Base-by-base conservation (phyloP, 2,329 filamentous ascomycete genomes). In the Zalaria obscura region DNA sequence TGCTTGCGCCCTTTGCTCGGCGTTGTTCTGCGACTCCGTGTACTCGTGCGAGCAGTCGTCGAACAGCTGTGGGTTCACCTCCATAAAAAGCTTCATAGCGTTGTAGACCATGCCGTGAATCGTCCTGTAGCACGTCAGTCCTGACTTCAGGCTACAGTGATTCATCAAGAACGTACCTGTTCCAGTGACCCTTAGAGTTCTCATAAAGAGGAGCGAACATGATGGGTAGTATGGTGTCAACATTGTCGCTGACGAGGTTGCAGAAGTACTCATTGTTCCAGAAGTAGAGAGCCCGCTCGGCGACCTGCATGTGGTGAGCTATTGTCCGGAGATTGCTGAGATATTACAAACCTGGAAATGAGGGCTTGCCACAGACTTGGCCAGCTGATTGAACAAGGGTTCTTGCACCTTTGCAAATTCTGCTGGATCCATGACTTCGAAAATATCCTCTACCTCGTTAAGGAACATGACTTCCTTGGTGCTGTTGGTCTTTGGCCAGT, bases 251-350 rank as follows among this genome's bases (percentile, higher is more conserved):
- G 51, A 98, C 91, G 45, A 98, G 72, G 58, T 96, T 98, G 71
- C 91, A 98, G 67, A 98, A 98, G 62, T 98, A 98, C 62, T 98
- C 91, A 58, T 98, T 98, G 71, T 98, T 98, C 91, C 91, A 98
- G 69, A 98, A 98, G 67, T 98, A 98, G 27, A 98, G 73, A 4
- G 91, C 91, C 50, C 91, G 79, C 66, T 98, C 91, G 11, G 91
- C 91, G 44, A 98, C 91, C 74, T 78, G 47, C 29, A 18, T 35
- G 11, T 26, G 28, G 37, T 55, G 42, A 52, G 49, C 34, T 32
- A n/a, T 25, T n/a, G 5, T 25, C 6, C 25, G 25, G 11, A 35
- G 27, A 10, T 7, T 4, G 5, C 27, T 25, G 25, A 39, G 5
- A 4, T 10, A 36, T 5, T 2, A 41, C 42, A 37, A 59, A 75